phyloP scores from a whole-genome alignment of 805 yeast genomes.

The Cyberlindnera galapagoensis region DNA sequence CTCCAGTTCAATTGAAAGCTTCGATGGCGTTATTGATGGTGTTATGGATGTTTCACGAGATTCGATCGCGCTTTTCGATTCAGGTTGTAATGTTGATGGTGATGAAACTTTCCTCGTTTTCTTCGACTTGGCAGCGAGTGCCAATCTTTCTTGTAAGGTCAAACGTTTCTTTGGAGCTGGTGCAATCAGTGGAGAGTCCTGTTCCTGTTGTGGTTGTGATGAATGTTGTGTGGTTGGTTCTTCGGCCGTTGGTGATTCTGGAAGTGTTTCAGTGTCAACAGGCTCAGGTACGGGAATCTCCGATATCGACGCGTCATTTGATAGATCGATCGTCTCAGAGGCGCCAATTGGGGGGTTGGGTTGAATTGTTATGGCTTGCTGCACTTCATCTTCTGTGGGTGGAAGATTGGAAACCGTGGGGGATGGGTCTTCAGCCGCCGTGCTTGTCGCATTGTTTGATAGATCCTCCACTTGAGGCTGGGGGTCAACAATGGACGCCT shows the following conservation, averaged over 20 bases:
- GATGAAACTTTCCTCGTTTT: slow-evolving; percentile 20
- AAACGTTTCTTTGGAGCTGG: slow-evolving; percentile 45
- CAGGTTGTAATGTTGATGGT: slow-evolving; percentile 1
- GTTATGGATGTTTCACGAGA: slow-evolving; percentile 1
- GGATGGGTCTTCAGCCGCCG: no score
- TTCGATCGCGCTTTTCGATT: slow-evolving; percentile 7
- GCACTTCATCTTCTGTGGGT: no score
- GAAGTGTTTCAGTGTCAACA: neutral
- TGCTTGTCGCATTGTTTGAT: no score
- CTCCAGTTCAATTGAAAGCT: neutral
- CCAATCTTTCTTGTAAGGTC: slow-evolving; percentile 79
- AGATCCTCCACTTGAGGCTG: no score
- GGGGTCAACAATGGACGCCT: no score
- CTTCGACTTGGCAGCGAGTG: slow-evolving; percentile 61
- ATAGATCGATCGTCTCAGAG: no score
- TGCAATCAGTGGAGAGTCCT: no score
- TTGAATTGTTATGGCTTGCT: no score
- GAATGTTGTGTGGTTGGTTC: slow-evolving; percentile 1
- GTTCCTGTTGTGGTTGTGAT: neutral
- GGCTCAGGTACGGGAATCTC: no score
- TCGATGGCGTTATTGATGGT: slow-evolving; percentile 3
- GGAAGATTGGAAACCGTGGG: no score
- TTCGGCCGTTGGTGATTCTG: neutral
- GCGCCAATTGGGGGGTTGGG: no score
- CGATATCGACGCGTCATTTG: no score